Percentiles rank a stretch among this genome's conserved stretches.
Conservation (phyloP, 306 rosid species). For the Glycine tomentella region DNA sequence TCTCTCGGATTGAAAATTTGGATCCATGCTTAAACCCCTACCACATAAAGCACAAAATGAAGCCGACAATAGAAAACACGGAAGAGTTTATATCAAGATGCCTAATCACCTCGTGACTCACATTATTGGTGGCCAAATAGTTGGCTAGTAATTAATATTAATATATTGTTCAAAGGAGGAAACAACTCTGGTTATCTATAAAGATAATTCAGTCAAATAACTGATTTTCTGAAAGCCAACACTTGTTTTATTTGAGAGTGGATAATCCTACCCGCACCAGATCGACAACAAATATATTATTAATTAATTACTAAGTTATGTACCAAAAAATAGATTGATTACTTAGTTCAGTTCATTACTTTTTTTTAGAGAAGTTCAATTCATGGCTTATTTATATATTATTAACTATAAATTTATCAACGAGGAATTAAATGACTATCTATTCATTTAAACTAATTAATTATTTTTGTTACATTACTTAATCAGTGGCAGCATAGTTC, state of each 20-base stretch:
- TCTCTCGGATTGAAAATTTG: neutral
- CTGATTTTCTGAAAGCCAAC: neutral
- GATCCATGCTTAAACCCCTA: neutral
- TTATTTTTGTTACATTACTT: too few relatives aligned
- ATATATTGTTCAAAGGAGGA: neutral
- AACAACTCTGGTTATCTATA: neutral
- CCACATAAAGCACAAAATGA: neutral
- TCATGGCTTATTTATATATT: too few relatives aligned
- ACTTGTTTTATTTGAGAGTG: neutral
- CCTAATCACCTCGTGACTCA: slow-evolving; percentile 4
- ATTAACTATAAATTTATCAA: too few relatives aligned
- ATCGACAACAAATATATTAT: too few relatives aligned
- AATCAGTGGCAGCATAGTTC: too few relatives aligned
- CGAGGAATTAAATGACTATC: too few relatives aligned
- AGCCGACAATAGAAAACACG: neutral
- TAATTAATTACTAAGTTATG: too few relatives aligned
- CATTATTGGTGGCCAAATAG: neutral
- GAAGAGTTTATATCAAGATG: slow-evolving; percentile 8
- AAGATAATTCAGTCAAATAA: neutral
- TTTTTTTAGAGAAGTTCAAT: too few relatives aligned
- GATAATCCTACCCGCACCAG: neutral
- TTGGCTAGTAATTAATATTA: neutral
- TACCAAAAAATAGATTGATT: too few relatives aligned
- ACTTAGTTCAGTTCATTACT: too few relatives aligned
- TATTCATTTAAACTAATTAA: too few relatives aligned